Percentiles rank a stretch among this genome's conserved stretches.
Evolutionary conservation across 768 basidiomycete genomes (phyloP).

Genomic region (Lentinula edodes): DNA sequence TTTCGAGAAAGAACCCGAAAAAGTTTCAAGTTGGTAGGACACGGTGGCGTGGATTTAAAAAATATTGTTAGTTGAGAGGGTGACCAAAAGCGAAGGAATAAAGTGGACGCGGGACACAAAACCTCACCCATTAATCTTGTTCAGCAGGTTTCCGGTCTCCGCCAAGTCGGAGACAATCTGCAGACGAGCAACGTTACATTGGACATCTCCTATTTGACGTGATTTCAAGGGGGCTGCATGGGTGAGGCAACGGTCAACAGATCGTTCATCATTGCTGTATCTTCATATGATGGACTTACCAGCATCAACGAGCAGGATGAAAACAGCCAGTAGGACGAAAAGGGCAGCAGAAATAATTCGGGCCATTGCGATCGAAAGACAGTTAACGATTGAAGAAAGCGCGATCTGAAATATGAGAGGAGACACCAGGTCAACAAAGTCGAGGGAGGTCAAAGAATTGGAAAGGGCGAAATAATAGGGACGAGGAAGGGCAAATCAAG

Average conservation of each 20-base stretch:
- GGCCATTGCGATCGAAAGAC: neutral
- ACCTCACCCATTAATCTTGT: neutral
- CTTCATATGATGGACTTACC: neutral
- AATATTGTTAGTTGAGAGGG: neutral
- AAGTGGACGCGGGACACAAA: neutral
- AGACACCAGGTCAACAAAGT: neutral
- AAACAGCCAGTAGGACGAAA: neutral
- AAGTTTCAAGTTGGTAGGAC: too few relatives aligned
- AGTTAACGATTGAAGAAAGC: neutral
- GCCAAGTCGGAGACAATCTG: conserved; percentile 22
- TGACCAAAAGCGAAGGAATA: neutral
- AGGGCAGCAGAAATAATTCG: neutral
- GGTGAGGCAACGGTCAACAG: neutral
- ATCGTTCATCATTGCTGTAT: neutral
- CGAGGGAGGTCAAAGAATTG: neutral
- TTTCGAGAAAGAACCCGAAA: too few relatives aligned
- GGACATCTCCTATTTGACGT: conserved; percentile 25
- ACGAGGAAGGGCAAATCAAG: neutral
- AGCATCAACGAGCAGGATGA: neutral
- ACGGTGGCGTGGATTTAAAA: too few relatives aligned
- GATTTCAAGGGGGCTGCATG: conserved; percentile 11
- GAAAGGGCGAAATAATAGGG: too few relatives aligned
- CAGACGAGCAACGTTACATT: conserved; percentile 27
- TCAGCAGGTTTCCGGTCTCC: conserved; percentile 6
- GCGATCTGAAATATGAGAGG: neutral